These are phyloP conservation scores for Lasiosphaeria miniovina DNA, from an alignment of 495 filamentous ascomycete genomes.

Conservation along the genomic window DNA sequence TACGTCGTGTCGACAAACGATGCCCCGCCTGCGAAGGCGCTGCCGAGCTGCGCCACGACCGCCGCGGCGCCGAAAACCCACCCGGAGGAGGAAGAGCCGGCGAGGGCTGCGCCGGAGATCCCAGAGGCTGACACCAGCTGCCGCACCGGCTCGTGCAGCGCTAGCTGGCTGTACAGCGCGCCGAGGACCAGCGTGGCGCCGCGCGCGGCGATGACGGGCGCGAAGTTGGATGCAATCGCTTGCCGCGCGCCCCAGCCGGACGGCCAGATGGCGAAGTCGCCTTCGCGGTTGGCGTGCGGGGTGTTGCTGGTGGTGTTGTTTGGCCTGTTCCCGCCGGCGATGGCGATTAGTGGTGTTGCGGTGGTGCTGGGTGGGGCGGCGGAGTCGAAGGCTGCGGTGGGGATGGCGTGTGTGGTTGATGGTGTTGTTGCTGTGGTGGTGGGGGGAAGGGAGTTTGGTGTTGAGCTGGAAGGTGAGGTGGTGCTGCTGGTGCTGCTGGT, in stretches of 20 bases:
- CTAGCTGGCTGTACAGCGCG: conserved; percentile 22
- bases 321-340: not conserved
- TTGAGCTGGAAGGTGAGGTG: too few species aligned
- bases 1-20: conserved; percentile 27
- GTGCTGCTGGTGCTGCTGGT: too few species aligned
- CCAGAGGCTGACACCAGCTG: conserved; percentile 18
- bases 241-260: not conserved
- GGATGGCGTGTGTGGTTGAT: too few species aligned
- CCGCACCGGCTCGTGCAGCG: conserved; percentile 22
- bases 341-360: not conserved
- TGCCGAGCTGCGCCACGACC: conserved; percentile 21
- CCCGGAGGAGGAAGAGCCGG: conserved; percentile 7
- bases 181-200: conserved; percentile 11
- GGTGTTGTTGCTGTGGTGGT: too few species aligned
- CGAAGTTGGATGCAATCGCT: conserved; percentile 15
- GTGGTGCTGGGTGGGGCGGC: not conserved
- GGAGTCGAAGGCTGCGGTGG: too few species aligned
- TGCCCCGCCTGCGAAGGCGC: conserved; percentile 20
- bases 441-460: too few species aligned
- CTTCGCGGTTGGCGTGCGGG: not conserved
- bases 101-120: conserved; percentile 16
- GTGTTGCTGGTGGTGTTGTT: not conserved
- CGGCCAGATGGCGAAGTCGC: conserved; percentile 12
- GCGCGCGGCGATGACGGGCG: conserved; percentile 13
- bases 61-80: conserved; percentile 13